A percentile compares a stretch with the other conserved stretches of the same genome.
These are phyloP conservation scores for Lipomyces oligophaga DNA, from an alignment of 805 yeast genomes.

Conservation along the genomic window DNA sequence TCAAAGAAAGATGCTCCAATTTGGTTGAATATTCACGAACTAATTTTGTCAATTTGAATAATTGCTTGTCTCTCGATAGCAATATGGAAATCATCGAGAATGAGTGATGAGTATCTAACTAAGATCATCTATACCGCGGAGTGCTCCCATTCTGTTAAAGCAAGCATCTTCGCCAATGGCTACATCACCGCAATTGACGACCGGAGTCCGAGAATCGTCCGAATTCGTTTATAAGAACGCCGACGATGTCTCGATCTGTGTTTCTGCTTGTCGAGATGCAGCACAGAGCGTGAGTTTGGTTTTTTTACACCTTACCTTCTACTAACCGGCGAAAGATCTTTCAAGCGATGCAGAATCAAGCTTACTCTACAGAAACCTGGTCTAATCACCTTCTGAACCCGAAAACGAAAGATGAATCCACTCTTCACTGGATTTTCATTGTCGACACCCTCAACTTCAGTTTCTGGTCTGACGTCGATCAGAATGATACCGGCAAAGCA, in stretches of 20 bases:
- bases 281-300: slow-evolving; percentile 30
- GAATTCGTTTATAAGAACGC: slow-evolving; percentile 33
- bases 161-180: too few species aligned
- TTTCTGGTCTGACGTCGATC: slow-evolving; percentile 43
- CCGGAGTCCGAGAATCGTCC: slow-evolving; percentile 33
- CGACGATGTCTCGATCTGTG: slow-evolving; percentile 35
- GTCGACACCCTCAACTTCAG: slow-evolving; percentile 45
- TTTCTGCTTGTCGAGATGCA: slow-evolving; percentile 33
- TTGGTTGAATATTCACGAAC: too few species aligned
- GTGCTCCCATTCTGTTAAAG: too few species aligned
- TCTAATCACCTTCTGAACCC: slow-evolving; percentile 40
- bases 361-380: slow-evolving; percentile 40
- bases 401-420: slow-evolving; percentile 1
- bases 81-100: too few species aligned
- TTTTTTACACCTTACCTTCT: background rate
- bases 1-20: background rate
- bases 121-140: too few species aligned
- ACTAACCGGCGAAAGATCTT: too few species aligned
- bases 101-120: too few species aligned
- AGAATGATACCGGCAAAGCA: slow-evolving; percentile 34
- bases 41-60: too few species aligned
- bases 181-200: too few species aligned
- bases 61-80: too few species aligned
- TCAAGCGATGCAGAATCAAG: slow-evolving; percentile 32
- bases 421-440: slow-evolving; percentile 42